Base-by-base conservation (phyloP, 1,139 yeast genomes). In the Taiozyma onychis region DNA sequence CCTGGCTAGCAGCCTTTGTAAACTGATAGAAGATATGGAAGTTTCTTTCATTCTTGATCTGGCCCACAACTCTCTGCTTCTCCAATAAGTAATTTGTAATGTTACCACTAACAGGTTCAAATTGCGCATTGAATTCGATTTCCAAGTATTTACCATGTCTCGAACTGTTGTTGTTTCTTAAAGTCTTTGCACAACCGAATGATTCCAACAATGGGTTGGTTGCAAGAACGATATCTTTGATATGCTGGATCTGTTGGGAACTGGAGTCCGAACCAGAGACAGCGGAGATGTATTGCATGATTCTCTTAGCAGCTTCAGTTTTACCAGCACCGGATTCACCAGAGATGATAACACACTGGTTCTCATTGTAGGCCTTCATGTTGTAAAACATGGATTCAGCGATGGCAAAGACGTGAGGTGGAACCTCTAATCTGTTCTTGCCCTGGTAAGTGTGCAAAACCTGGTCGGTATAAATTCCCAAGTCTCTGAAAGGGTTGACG, bases 311-410 rank as follows among this genome's bases (percentile, higher is more conserved):
- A 21, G 99, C 98, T 70, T 93, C 99, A 7, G 99, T 93, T 68
- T 93, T 93, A 48, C 99, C 99, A 3, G 99, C 99, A 54, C 99
- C 99, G 1, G 97, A 89, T 68, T 95, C 99, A 48, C 99, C 99
- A 6, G 97, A 89, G 59, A 95, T 95, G 62, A 95, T 95, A 42
- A 95, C 99, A 77, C 99, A 93, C 68, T 95, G 99, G 66, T 85
- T 90, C 63, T 95, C 99, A 51, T 88, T 83, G 69, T 95, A 95
- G 0, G 96, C 86, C 70, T 91, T 91, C 83, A 95, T 80, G 67
- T 91, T 88, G 71, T 95, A 93, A 70, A 86, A 93, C 96, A 95
- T 91, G 39, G 95, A 74, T 69, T 95, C 99, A 21, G 99, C 99
- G 62, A 93, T 91, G 48, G 98, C 97, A 70, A 86, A 95, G 43